phyloP scores from a whole-genome alignment of 257 asterid species.

The Linaria vulgaris region DNA sequence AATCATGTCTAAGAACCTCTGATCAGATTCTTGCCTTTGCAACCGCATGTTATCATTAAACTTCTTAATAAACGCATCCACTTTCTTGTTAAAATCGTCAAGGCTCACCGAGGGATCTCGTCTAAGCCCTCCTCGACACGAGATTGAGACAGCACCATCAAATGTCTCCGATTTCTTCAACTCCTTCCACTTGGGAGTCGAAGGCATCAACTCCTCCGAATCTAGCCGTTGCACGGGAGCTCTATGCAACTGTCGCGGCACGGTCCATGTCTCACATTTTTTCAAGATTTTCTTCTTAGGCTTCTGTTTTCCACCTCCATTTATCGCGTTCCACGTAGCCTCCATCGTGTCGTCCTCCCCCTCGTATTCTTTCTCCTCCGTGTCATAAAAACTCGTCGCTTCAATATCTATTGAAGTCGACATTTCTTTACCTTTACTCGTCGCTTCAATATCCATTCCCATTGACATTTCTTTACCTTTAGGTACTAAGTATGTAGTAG shows the following conservation, averaged over 20 bases:
- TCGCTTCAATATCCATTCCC: too few species aligned
- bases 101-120: conserved; percentile 51
- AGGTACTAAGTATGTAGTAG: too few species aligned
- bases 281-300: conserved; percentile 33
- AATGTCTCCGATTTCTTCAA: conserved; percentile 62
- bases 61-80: conserved; percentile 60
- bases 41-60: conserved; percentile 43
- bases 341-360: conserved; percentile 47
- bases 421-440: neutral
- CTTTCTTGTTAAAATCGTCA: conserved; percentile 46
- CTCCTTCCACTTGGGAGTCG: conserved; percentile 45
- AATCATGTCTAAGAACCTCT: conserved; percentile 41
- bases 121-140: conserved; percentile 53
- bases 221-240: conserved; percentile 21
- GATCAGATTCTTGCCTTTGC: conserved; percentile 66
- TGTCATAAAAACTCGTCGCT: neutral
- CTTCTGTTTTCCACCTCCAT: conserved; percentile 27
- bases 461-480: neutral
- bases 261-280: conserved; percentile 53
- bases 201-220: conserved; percentile 35
- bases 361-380: neutral
- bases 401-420: neutral
- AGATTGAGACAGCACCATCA: conserved; percentile 52
- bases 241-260: conserved; percentile 8
- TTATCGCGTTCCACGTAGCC: conserved; percentile 66